Evolutionary conservation across 83 land plant genomes (phyloP), one percentile per base, ranked within the genome.

Genomic region (Diphasiastrum complanatum): DNA sequence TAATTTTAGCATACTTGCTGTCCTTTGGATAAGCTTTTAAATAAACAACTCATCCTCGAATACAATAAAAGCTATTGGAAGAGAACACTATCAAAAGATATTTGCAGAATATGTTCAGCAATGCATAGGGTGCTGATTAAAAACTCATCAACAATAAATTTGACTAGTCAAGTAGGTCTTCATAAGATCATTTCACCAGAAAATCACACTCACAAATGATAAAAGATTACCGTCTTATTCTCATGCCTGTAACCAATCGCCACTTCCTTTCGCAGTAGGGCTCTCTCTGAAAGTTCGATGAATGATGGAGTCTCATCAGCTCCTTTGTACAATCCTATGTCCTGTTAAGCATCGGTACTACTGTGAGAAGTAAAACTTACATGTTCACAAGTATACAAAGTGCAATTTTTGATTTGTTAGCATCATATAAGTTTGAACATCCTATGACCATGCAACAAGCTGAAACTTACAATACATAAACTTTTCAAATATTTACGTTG

Each of bases 261-360:
- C 38, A 87, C 89, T 72, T 91, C 97, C 55, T 71, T 62, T n/a
- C 83, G 75, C 40, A 79, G 57, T 40, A 53, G 10, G 47, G 97
- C 93, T 45, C 97, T 78, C 63, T 91, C 93, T 36, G 86, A 35
- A 16, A 91, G 83, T 78, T 84, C 93, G 5, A 24, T n/a, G 53
- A 91, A 91, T 30, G 93, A 86, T 20, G 79, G 84, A 14, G 53
- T 69, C 70, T 91, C 93, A 29, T 86, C 91, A 14, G 67, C 76
- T 46, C 66, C 75, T 83, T 82, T 75, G 73, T 91, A 91, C 1
- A 81, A 66, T 29, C 76, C 35, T 35, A 91, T 84, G 57, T 83
- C 86, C 97, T 91, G 68, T 36, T 25, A 33, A 28, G 48, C 34
- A 51, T 37, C n/a, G n/a, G n/a, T n/a, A n/a, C n/a, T n/a, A n/a